Percentiles rank a stretch among this genome's conserved stretches.
phyloP scores from a whole-genome alignment of 73 alveolate species.

The Tetrahymena thermophila region DNA sequence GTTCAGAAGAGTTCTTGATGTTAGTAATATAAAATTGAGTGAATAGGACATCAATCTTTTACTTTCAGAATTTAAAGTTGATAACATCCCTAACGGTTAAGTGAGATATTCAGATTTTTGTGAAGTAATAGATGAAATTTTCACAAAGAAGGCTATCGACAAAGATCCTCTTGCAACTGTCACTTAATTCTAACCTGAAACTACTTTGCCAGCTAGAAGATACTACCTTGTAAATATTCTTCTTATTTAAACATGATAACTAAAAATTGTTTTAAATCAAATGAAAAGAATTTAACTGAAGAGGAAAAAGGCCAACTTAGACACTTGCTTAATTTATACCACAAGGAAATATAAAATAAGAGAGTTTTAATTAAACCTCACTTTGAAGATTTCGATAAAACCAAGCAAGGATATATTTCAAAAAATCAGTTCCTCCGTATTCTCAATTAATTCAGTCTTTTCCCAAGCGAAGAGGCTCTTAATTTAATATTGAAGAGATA shows the following conservation, averaged over 20 bases:
- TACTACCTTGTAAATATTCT: constrained; percentile 42
- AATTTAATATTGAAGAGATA: constrained; percentile 65
- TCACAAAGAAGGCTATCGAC: constrained; percentile 68
- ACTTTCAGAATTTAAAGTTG: constrained; percentile 47
- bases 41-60: constrained; percentile 72
- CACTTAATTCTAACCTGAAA: constrained; percentile 41
- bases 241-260: background rate
- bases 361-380: constrained; percentile 69
- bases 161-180: constrained; percentile 67
- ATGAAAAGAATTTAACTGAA: constrained; percentile 22
- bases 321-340: constrained; percentile 49
- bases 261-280: background rate
- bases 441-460: constrained; percentile 60
- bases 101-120: constrained; percentile 69
- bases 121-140: constrained; percentile 64
- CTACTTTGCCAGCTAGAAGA: constrained; percentile 64
- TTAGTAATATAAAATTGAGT: constrained; percentile 69
- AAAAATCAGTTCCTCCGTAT: constrained; percentile 77
- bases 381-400: constrained; percentile 81
- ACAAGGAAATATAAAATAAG: constrained; percentile 52
- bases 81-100: constrained; percentile 49
- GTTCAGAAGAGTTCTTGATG: constrained; percentile 69
- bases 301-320: constrained; percentile 52
- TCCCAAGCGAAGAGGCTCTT: constrained; percentile 61
- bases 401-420: constrained; percentile 74